phyloP scores from a whole-genome alignment of 306 rosid species.

The Vigna unguiculata region DNA sequence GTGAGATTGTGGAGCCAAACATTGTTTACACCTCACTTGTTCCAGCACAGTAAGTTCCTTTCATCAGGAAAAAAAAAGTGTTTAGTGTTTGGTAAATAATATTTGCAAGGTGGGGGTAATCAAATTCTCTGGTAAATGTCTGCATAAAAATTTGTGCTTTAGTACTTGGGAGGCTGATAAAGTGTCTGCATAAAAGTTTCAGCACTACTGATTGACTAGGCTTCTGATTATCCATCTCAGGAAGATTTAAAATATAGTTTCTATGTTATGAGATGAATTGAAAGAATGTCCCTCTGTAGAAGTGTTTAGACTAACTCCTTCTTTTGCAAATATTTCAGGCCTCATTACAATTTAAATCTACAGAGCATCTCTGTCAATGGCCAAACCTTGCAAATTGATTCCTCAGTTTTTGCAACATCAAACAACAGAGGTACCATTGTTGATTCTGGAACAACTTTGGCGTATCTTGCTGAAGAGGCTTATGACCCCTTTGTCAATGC shows the following conservation, averaged over 20 bases:
- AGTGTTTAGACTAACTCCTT: slow-evolving; percentile 39
- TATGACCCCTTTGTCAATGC: slow-evolving; percentile 82
- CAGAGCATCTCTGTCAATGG: slow-evolving; percentile 93
- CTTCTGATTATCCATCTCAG: slow-evolving; percentile 1
- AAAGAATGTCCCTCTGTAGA: slow-evolving; percentile 31
- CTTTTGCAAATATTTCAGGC: slow-evolving; percentile 67
- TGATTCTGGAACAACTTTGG: slow-evolving; percentile 98
- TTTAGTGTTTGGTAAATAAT: slow-evolving; percentile 4
- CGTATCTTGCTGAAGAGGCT: slow-evolving; percentile 94
- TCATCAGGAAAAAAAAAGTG: neutral
- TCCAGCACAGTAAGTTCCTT: slow-evolving; percentile 80
- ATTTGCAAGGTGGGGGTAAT: slow-evolving; percentile 11
- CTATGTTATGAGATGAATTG: slow-evolving; percentile 9
- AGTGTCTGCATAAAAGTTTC: neutral
- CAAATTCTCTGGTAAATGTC: slow-evolving; percentile 16
- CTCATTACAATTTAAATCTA: slow-evolving; percentile 89
- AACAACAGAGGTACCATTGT: slow-evolving; percentile 83
- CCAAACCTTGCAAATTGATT: slow-evolving; percentile 62
- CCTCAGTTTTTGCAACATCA: slow-evolving; percentile 83
- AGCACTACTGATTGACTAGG: neutral
- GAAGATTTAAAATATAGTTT: neutral
- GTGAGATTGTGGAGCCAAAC: slow-evolving; percentile 89
- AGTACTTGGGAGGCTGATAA: slow-evolving; percentile 20
- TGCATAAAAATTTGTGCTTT: neutral
- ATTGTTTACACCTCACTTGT: slow-evolving; percentile 89